These are phyloP conservation scores for Fusarium goolgardi DNA, from an alignment of 2,329 filamentous ascomycete species.

Conservation along the genomic window DNA sequence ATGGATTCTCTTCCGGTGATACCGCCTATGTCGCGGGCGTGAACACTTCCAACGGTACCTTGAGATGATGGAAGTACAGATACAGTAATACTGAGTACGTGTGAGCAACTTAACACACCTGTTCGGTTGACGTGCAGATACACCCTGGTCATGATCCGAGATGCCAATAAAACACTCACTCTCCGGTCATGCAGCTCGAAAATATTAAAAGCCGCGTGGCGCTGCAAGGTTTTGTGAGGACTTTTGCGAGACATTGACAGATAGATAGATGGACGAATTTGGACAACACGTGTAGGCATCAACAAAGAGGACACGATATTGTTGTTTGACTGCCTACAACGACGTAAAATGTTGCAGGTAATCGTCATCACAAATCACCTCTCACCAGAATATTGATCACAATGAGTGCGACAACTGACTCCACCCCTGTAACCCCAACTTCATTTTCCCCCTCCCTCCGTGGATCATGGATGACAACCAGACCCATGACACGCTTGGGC, in stretches of 20 bases:
- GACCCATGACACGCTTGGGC: conserved; percentile 39
- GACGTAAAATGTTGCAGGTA: not conserved
- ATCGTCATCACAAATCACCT: not conserved
- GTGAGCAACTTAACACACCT: not conserved
- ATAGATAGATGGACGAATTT: not conserved
- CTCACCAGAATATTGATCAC: conserved; percentile 4
- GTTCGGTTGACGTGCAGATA: not conserved
- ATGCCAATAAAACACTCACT: conserved; percentile 20
- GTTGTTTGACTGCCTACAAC: conserved; percentile 8
- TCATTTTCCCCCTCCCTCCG: conserved; percentile 28
- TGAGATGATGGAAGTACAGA: not conserved
- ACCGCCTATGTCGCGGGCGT: conserved; percentile 15
- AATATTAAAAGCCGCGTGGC: conserved; percentile 41
- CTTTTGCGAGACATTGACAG: conserved; percentile 21
- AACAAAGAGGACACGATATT: not conserved
- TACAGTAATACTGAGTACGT: not conserved
- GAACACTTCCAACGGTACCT: conserved; percentile 8
- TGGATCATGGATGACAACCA: conserved; percentile 11
- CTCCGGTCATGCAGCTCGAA: conserved; percentile 21
- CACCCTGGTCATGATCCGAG: conserved; percentile 6
- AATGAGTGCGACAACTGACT: conserved; percentile 18
- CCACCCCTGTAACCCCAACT: conserved; percentile 34
- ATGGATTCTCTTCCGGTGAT: not conserved
- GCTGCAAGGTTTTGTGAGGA: conserved; percentile 44
- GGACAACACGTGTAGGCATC: conserved; percentile 26